A percentile compares a stretch with the other conserved stretches of the same genome.
phyloP scores from a whole-genome alignment of 805 yeast genomes.

The Metschnikowia koreensis region DNA sequence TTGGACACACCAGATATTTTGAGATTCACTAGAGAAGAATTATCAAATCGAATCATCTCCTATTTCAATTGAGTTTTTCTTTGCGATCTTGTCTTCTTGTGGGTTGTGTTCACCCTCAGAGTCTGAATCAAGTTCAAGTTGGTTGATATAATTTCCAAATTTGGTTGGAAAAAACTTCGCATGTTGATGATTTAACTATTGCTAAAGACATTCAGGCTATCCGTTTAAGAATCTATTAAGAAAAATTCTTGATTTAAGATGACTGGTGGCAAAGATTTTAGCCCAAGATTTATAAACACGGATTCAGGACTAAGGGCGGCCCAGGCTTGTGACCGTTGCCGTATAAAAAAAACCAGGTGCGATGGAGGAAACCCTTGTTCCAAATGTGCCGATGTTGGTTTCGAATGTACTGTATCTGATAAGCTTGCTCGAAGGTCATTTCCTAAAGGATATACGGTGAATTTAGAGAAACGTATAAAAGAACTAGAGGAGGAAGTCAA shows the following conservation, averaged over 20 bases:
- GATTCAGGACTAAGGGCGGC: slow-evolving; percentile 51
- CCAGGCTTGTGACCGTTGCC: slow-evolving; percentile 81
- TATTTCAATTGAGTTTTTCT: too few relatives aligned
- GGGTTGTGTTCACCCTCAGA: too few relatives aligned
- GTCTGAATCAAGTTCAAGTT: neutral
- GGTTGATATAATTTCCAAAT: neutral
- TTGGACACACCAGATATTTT: neutral
- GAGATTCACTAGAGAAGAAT: too few relatives aligned
- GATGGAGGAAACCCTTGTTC: slow-evolving; percentile 72
- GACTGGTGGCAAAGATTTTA: neutral
- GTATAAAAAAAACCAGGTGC: slow-evolving; percentile 74
- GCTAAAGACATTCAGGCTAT: too few relatives aligned
- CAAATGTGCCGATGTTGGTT: slow-evolving; percentile 63
- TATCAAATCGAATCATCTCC: too few relatives aligned
- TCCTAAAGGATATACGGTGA: slow-evolving; percentile 80
- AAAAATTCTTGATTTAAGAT: neutral
- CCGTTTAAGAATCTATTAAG: neutral
- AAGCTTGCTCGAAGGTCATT: slow-evolving; percentile 73
- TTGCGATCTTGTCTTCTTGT: too few relatives aligned
- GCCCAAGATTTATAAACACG: slow-evolving; percentile 32
- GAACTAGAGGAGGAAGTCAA: slow-evolving; percentile 53
- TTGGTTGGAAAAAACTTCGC: neutral
- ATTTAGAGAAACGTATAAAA: slow-evolving; percentile 60
- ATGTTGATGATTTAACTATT: neutral
- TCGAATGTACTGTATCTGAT: slow-evolving; percentile 70